A percentile compares a stretch with the other conserved stretches of the same genome.
phyloP scores from a whole-genome alignment of 352 stramenopile genomes.

The Globisporangium megalacanthum region DNA sequence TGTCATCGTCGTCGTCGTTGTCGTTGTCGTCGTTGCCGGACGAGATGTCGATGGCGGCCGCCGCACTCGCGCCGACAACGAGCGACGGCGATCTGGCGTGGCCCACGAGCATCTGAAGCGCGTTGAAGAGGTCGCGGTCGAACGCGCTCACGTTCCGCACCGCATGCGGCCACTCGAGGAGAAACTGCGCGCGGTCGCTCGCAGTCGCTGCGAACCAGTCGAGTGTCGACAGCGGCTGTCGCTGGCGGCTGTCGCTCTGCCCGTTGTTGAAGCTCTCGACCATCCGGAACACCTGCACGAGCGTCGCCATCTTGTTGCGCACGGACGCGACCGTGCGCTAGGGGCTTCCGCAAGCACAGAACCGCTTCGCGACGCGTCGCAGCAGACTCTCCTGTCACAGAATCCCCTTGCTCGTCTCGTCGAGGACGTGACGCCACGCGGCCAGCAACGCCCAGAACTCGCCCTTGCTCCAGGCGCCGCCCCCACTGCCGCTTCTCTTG shows the following conservation, averaged over 20 bases:
- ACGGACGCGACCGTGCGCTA: neutral
- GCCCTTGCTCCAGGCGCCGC: neutral
- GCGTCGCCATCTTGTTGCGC: neutral
- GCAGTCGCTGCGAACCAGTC: conserved; percentile 6
- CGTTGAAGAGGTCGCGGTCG: conserved; percentile 1
- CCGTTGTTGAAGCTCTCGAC: conserved; percentile 6
- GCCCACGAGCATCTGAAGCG: neutral
- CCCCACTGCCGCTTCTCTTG: too few relatives aligned
- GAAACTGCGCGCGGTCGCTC: neutral
- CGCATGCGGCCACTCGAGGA: neutral
- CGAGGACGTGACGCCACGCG: neutral
- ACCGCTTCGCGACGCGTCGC: neutral
- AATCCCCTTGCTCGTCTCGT: neutral
- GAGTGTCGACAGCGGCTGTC: neutral
- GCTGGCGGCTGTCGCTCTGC: too few relatives aligned
- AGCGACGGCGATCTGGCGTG: neutral
- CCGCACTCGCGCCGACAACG: neutral
- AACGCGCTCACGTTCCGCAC: conserved; percentile 2
- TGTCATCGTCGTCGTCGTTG: neutral
- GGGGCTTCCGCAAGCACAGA: neutral
- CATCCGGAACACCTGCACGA: neutral
- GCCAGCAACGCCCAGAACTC: neutral
- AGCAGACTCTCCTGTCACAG: neutral
- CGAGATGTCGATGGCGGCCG: conserved; percentile 1
- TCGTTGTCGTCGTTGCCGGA: neutral